phyloP scores from a whole-genome alignment of 495 filamentous ascomycete genomes.

The Penicillium chermesinum region DNA sequence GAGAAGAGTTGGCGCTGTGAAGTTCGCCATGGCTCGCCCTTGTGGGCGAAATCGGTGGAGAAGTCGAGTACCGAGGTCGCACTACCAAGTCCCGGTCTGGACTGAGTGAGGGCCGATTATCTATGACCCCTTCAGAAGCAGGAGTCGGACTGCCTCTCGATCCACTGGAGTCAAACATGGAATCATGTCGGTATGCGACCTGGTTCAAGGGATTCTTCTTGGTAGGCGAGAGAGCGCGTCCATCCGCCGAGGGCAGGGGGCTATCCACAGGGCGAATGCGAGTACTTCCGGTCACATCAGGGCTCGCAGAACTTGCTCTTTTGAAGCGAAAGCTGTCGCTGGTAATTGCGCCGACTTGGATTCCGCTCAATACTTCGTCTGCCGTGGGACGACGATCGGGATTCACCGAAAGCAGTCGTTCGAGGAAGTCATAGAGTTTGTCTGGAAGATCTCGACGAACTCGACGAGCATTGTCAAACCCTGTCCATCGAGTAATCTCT shows the following conservation, averaged over 20 bases:
- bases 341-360: slow-evolving; percentile 63
- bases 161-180: slow-evolving; percentile 27
- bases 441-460: slow-evolving; percentile 79
- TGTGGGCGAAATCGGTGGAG: slow-evolving; percentile 22
- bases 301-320: slow-evolving; percentile 38
- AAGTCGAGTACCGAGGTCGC: slow-evolving; percentile 28
- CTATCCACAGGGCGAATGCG: slow-evolving; percentile 56
- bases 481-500: slow-evolving; percentile 83
- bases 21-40: slow-evolving; percentile 19
- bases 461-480: slow-evolving; percentile 69
- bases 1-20: slow-evolving; percentile 14
- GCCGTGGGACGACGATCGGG: slow-evolving; percentile 76
- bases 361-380: slow-evolving; percentile 76
- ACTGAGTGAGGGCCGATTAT: slow-evolving; percentile 18
- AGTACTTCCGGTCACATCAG: slow-evolving; percentile 51
- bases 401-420: slow-evolving; percentile 71
- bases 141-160: slow-evolving; percentile 17
- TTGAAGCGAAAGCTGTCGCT: slow-evolving; percentile 50
- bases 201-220: slow-evolving; percentile 23
- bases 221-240: slow-evolving; percentile 28
- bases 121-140: slow-evolving; percentile 11
- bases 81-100: slow-evolving; percentile 37
- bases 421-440: slow-evolving; percentile 77
- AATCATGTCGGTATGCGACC: slow-evolving; percentile 25
- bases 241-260: slow-evolving; percentile 23